Conservation (phyloP, 345 rosid species). For the Eucalyptus pauciflora region DNA sequence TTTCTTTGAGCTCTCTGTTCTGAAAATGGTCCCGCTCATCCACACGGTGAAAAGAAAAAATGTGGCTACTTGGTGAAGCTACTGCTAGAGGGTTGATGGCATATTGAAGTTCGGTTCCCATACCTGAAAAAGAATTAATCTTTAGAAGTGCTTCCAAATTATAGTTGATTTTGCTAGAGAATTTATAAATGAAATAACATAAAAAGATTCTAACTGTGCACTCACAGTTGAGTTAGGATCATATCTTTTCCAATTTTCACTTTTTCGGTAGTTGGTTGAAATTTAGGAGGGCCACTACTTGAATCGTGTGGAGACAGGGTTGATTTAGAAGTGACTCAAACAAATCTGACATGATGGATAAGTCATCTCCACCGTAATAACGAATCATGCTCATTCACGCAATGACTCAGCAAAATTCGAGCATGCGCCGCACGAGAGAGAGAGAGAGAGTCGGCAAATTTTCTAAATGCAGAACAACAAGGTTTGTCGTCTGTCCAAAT, state of each 20-base stretch:
- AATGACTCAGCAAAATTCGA: not conserved
- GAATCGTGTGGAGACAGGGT: not conserved
- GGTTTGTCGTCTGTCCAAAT: not conserved
- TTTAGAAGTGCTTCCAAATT: not conserved
- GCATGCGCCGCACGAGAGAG: not conserved
- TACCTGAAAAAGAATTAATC: constrained; percentile 28
- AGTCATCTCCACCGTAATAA: not conserved
- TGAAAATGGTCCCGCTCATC: constrained; percentile 23
- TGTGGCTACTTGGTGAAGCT: constrained; percentile 10
- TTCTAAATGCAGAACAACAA: not conserved
- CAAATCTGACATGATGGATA: not conserved
- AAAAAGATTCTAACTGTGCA: not conserved
- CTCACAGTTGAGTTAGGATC: not conserved
- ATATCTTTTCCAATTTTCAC: not conserved
- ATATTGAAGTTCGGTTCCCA: constrained; percentile 60
- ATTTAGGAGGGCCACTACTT: not conserved
- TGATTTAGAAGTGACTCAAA: not conserved
- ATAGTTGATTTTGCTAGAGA: not conserved
- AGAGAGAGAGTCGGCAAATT: not conserved
- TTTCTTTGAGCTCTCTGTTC: constrained; percentile 5
- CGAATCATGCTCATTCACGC: not conserved
- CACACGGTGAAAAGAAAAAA: constrained; percentile 21
- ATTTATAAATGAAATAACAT: not conserved
- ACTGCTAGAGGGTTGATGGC: constrained; percentile 20
- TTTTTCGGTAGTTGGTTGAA: not conserved